These are phyloP conservation scores for Juncus inflexus DNA, from an alignment of 176 grass and related monocot species.

Conservation along the genomic window DNA sequence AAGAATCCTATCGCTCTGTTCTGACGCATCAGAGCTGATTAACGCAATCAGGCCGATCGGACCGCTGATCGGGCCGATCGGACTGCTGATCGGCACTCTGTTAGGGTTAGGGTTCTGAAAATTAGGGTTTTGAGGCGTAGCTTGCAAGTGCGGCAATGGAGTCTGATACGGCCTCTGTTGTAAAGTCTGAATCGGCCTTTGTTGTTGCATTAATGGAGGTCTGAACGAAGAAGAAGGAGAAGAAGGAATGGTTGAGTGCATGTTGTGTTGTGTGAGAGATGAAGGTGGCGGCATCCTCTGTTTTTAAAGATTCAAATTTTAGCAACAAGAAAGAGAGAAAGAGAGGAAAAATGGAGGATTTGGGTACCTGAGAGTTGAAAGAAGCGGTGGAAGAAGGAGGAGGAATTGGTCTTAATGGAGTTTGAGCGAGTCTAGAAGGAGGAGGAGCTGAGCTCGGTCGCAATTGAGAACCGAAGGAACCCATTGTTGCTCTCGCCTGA, in stretches of 20 bases:
- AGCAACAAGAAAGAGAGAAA: too few relatives aligned
- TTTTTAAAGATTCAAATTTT: too few relatives aligned
- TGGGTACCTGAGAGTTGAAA: constrained; percentile 66
- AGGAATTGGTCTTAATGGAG: constrained; percentile 44
- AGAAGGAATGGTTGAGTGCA: too few relatives aligned
- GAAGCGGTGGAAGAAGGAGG: constrained; percentile 57
- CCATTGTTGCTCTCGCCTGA: constrained; percentile 69
- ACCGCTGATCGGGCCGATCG: too few relatives aligned
- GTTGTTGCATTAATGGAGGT: too few relatives aligned
- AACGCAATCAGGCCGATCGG: too few relatives aligned
- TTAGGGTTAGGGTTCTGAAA: constrained; percentile 42
- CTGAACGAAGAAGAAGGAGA: too few relatives aligned
- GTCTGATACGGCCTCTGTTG: constrained; percentile 61
- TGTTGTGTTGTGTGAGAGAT: too few relatives aligned
- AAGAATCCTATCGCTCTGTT: too few relatives aligned
- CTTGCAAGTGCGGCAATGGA: constrained; percentile 34
- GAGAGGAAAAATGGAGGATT: constrained; percentile 14
- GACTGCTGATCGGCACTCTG: constrained; percentile 39
- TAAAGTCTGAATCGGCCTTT: too few relatives aligned
- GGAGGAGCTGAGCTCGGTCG: constrained; percentile 46
- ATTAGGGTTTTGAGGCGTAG: constrained; percentile 51
- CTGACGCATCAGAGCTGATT: too few relatives aligned
- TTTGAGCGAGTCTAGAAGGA: constrained; percentile 44
- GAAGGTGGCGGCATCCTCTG: too few relatives aligned
- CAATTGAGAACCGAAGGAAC: constrained; percentile 72